Evolutionary conservation across 2,329 filamentous ascomycete genomes (phyloP), one percentile per base, ranked within the genome.

Genomic region (Exophiala sp.): DNA sequence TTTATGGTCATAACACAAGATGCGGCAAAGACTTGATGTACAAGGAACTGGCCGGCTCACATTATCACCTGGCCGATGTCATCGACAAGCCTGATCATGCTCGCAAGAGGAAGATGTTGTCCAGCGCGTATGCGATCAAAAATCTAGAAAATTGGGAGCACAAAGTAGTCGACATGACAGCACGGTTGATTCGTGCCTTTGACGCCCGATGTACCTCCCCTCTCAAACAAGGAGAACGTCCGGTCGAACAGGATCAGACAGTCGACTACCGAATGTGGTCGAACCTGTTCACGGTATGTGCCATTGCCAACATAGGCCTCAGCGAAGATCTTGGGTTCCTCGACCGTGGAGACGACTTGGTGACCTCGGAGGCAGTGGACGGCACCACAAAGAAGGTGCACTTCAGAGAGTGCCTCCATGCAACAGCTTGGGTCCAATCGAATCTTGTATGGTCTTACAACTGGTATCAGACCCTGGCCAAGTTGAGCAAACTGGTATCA

Each of bases 81-180:
- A 61, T 71, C 4, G 69, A 73, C 53, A 71, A 71, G 54, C 49
- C 59, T 2, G 68, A 72, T 1, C 72, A 75, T 52, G 64, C 65
- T 0, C 65, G 68, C 0, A 74, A 74, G 55, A 62, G 72, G 8
- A 73, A 72, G 54, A 62, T 70, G 0, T 52, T 74, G 1, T 68
- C 71, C 0, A 65, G 63, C 12, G 71, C 70, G 1, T 74, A 71
- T 55, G 69, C 72, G 1, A 45, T 71, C 9, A 73, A 73, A 60
- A 71, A 72, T 33, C 63, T 74, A 0, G 70, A 72, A 38, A 61
- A 64, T 2, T 73, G 69, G 71, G 72, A 73, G 51, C 68, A 66
- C 60, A 73, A 72, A 44, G 70, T 74, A 3, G 68, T 68, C 12
- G 69, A 72, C 50, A 71, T 68, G 50, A 65, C 63, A 14, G 58